Base-by-base conservation (phyloP, 495 filamentous ascomycete species). In the Penicillium steckii region DNA sequence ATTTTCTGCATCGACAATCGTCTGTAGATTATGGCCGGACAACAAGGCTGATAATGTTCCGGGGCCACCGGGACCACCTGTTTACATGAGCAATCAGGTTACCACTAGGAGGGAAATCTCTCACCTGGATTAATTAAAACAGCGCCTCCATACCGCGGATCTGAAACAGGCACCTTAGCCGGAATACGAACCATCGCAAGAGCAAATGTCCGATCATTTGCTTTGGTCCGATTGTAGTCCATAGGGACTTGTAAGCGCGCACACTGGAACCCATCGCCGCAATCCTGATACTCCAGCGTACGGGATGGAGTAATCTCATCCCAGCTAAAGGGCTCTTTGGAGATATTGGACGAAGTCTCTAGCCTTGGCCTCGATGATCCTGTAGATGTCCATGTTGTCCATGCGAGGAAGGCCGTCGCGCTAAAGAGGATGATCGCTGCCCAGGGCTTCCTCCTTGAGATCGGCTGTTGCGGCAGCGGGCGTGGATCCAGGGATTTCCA, bases 201-300 rank as follows among this genome's bases (percentile, higher is more conserved):
- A 35, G 76, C 72, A 42, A 79, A 69, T 26, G 62, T 68, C 19
- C 70, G 62, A 17, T 69, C 62, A 30, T 63, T 46, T 0, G 63
- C 67, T 45, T 75, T 66, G 0, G 64, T 59, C 5, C 70, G 61
- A 37, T 75, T 64, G 53, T 81, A 82, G 59, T 83, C 77, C 76
- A 85, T 79, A 3, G 82, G 81, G 7, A 85, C 75, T 27, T 77
- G 73, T 5, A 86, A 65, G 17, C 78, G 72, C 33, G 83, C 80
- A 49, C 83, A 85, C 56, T 73, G 70, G 50, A 80, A 71, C 8
- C 62, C 72, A 56, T 64, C 64, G 22, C 67, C 71, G 48, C 74
- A 75, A n/a, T 69, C 55, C 44, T 67, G 52, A 51, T 75, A 77
- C 22, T 69, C 46, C 19, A 77, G 53, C 1, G 47, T 48, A 9